phyloP scores from a whole-genome alignment of 306 rosid genomes.

The Sophora flavescens region DNA sequence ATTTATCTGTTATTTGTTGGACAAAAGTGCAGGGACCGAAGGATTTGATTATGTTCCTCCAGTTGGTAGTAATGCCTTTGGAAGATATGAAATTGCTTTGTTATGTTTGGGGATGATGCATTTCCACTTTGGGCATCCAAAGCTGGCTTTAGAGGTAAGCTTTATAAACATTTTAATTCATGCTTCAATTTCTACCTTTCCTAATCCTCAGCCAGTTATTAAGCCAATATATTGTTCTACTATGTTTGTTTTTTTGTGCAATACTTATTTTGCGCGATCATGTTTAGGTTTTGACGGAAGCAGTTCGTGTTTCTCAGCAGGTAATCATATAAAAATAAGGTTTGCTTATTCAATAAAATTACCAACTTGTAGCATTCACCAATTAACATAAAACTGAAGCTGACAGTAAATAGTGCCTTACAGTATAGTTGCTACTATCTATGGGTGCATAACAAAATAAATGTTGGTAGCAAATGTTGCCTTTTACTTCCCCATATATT shows the following conservation, averaged over 20 bases:
- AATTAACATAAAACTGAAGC: conserved; percentile 37
- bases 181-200: conserved; percentile 21
- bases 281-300: conserved; percentile 91
- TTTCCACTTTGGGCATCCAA: conserved; percentile 94
- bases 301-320: conserved; percentile 95
- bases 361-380: conserved; percentile 17
- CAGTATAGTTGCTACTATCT: conserved; percentile 13
- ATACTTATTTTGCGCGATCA: conserved; percentile 40
- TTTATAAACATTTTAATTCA: conserved; percentile 35
- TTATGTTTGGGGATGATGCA: conserved; percentile 97
- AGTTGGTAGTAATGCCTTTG: conserved; percentile 66
- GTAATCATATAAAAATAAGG: conserved; percentile 50
- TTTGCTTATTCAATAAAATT: conserved; percentile 22
- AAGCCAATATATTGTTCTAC: conserved; percentile 28
- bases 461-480: conserved; percentile 9
- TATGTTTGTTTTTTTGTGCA: conserved; percentile 10
- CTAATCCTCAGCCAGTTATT: conserved; percentile 20
- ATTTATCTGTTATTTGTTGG: conserved; percentile 57
- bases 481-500: conserved; percentile 36
- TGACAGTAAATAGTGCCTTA: conserved; percentile 36
- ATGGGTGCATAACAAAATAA: conserved; percentile 17
- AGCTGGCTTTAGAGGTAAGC: conserved; percentile 90
- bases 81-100: conserved; percentile 89
- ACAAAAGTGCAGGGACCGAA: conserved; percentile 99
- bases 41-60: conserved; percentile 89